Conservation (phyloP, 1,284 basidiomycete species). For the Mycosarcoma maydis region DNA sequence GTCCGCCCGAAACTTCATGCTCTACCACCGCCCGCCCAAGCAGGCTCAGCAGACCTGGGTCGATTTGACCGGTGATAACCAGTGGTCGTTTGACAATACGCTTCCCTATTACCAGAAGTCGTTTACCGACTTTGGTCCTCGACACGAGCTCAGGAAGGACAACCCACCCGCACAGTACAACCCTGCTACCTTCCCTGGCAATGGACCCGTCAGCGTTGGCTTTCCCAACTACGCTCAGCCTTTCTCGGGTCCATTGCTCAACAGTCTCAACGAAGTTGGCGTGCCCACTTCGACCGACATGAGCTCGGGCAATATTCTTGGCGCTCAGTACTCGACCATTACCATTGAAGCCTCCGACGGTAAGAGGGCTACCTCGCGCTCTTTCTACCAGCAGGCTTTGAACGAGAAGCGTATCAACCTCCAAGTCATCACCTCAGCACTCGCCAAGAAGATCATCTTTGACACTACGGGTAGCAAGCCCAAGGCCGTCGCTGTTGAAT, state of each 20-base stretch:
- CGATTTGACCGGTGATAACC: conserved; percentile 40
- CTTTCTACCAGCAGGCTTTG: conserved; percentile 40
- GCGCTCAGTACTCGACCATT: conserved; percentile 58
- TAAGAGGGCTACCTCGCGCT: conserved; percentile 45
- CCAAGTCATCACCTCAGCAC: conserved; percentile 52
- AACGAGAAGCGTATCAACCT: conserved; percentile 51
- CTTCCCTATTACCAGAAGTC: conserved; percentile 47
- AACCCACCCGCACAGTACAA: conserved; percentile 42
- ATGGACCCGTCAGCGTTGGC: conserved; percentile 38
- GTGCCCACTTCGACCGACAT: conserved; percentile 45
- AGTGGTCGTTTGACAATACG: conserved; percentile 43
- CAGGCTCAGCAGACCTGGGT: conserved; percentile 44
- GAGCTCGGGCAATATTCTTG: conserved; percentile 59
- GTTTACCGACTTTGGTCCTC: conserved; percentile 40
- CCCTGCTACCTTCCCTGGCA: conserved; percentile 34
- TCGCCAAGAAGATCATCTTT: conserved; percentile 61
- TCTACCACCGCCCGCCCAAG: conserved; percentile 47
- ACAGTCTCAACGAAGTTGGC: conserved; percentile 45
- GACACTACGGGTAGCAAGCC: conserved; percentile 67
- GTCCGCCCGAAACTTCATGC: conserved; percentile 53
- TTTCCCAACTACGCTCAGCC: conserved; percentile 54
- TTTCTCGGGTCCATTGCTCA: conserved; percentile 43
- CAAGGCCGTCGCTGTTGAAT: conserved; percentile 43
- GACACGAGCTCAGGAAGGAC: conserved; percentile 34
- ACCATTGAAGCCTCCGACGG: conserved; percentile 39